Base-by-base conservation (phyloP, 202 grass and related monocot species). In the Bolboschoenoplectus hybrid region DNA sequence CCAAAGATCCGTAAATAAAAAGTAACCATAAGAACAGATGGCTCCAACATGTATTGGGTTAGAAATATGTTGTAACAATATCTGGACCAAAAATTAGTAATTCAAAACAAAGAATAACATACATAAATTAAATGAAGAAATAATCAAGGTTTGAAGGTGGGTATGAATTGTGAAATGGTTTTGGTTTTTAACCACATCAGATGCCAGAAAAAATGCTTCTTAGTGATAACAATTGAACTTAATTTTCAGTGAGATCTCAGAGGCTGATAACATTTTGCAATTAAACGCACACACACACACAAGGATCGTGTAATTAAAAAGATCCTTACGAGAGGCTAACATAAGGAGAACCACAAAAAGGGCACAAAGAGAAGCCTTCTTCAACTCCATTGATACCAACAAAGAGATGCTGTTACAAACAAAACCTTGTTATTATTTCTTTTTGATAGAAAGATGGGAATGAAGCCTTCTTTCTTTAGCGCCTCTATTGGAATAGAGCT, bases 291-390 rank as follows among this genome's bases (percentile, higher is more conserved):
- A 10, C 63, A 14, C 12, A 74, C 39, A 79, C n/a, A 78, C 14
- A 66, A 52, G 2, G 9, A 3, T 32, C 7, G 14, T 56, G 19
- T 71, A 1, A 26, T 26, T 32, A 10, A 49, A 6, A 6, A 5
- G 36, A 44, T 60, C 34, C 85, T 87, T 87, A 87, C 85, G 85
- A 9, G 85, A 87, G 1, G 85, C 16, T 2, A 87, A 87, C 39
- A 87, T 64, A 7, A 87, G 74, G 64, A 87, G 51, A 10, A 87
- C 61, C 34, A 61, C 45, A 76, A 87, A 81, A 46, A 87, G 35
- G 74, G 65, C 85, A 60, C 64, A 63, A 35, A 82, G 49, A 69
- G 64, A 81, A 34, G 49, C 61, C 64, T 81, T 87, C 50, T 87
- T 87, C 39, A 60, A 45, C 50, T 20, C 85, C 85, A 87, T 82